Percentiles rank a stretch among this genome's conserved stretches.
phyloP scores from a whole-genome alignment of 192 early-diverging fungal genomes.

The Lunasporangiospora selenospora region DNA sequence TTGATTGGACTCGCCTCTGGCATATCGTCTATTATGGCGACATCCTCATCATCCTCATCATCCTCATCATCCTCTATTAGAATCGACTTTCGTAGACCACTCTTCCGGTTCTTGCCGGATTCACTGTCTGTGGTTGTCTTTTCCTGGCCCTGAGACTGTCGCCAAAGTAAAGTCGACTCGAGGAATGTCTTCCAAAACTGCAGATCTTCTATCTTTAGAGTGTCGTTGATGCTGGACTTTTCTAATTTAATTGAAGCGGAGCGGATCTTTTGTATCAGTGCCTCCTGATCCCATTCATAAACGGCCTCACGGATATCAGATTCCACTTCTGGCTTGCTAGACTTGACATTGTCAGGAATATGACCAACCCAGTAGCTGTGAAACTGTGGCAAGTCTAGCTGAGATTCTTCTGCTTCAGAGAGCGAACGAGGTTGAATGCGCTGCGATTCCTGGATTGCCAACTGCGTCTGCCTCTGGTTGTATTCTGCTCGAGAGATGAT shows the following conservation, averaged over 20 bases:
- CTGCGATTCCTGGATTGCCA: slow-evolving; percentile 6
- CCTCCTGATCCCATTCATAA: slow-evolving; percentile 33
- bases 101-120: slow-evolving; percentile 8
- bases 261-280: slow-evolving; percentile 25
- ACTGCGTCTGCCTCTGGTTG: slow-evolving; percentile 10
- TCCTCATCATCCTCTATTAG: slow-evolving; percentile 32
- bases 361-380: slow-evolving; percentile 45
- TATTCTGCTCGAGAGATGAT: slow-evolving; percentile 6
- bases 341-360: slow-evolving; percentile 27
- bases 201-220: slow-evolving; percentile 27
- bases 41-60: slow-evolving; percentile 39
- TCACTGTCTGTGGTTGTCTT: neutral
- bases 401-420: slow-evolving; percentile 11
- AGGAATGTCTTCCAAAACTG: slow-evolving; percentile 51
- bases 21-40: neutral
- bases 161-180: slow-evolving; percentile 22
- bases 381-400: slow-evolving; percentile 19
- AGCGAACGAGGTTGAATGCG: too few relatives aligned
- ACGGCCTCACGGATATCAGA: slow-evolving; percentile 45
- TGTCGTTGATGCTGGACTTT: slow-evolving; percentile 53
- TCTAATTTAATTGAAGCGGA: slow-evolving; percentile 48
- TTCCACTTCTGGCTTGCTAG: slow-evolving; percentile 45
- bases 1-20: neutral
- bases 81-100: slow-evolving; percentile 13
- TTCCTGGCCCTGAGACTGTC: neutral